Conservation (phyloP, 1,139 yeast genomes). For the Candida sanyaensis region DNA sequence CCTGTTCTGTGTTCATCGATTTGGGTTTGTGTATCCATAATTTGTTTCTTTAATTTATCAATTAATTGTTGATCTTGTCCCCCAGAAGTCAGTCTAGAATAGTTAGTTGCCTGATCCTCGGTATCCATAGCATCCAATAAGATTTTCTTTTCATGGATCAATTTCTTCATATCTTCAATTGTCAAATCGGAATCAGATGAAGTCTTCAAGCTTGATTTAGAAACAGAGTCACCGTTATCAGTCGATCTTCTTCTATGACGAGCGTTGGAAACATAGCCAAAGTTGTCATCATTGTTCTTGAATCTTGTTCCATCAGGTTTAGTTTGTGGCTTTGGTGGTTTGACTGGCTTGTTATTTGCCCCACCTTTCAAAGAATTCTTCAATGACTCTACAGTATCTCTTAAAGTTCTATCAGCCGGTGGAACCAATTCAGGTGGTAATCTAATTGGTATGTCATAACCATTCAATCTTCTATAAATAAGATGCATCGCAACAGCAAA, state of each 20-base stretch:
- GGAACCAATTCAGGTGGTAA: constrained; percentile 77
- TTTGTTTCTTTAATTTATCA: constrained; percentile 62
- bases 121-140: constrained; percentile 72
- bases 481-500: constrained; percentile 85
- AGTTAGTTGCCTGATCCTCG: constrained; percentile 49
- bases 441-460: constrained; percentile 68
- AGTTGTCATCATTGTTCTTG: constrained; percentile 66
- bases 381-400: constrained; percentile 45
- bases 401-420: constrained; percentile 69
- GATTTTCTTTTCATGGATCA: constrained; percentile 68
- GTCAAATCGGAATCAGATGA: constrained; percentile 34
- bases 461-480: constrained; percentile 73
- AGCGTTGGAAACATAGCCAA: constrained; percentile 66
- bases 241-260: constrained; percentile 54
- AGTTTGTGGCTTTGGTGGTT: constrained; percentile 19
- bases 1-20: constrained; percentile 32
- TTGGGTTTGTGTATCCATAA: constrained; percentile 55
- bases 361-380: constrained; percentile 46
- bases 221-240: constrained; percentile 10
- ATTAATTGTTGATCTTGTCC: constrained; percentile 42
- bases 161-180: constrained; percentile 58
- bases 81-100: background rate
- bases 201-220: constrained; percentile 19
- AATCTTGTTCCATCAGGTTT: constrained; percentile 59
- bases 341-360: constrained; percentile 28